Percentiles rank a stretch among this genome's conserved stretches.
Conservation (phyloP, 441 rosid species). For the Corymbia citriodora region DNA sequence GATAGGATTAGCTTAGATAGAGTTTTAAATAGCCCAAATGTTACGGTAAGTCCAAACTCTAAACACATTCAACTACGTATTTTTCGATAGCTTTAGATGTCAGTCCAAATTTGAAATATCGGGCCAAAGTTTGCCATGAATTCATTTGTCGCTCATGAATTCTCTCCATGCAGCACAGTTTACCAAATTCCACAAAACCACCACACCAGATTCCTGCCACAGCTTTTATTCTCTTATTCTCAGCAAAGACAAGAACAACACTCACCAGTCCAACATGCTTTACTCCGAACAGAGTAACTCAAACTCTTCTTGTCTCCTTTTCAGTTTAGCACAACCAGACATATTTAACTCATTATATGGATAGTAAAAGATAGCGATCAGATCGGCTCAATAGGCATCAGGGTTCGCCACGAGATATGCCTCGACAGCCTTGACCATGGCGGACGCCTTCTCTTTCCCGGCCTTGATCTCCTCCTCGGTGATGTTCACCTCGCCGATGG, state of each 20-base stretch:
- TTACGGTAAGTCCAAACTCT: not conserved
- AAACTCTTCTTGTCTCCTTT: not conserved
- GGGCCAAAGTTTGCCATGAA: rapidly evolving
- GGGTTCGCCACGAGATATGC: not conserved
- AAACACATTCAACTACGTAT: not conserved
- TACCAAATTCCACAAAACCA: not conserved
- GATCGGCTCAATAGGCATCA: not conserved
- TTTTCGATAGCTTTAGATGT: not conserved
- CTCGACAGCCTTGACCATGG: not conserved
- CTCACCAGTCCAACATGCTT: not conserved
- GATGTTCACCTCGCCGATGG: not conserved
- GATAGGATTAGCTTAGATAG: not conserved
- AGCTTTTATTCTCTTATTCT: not conserved
- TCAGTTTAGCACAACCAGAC: not conserved
- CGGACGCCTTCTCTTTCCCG: constrained; percentile 14
- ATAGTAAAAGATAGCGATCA: rapidly evolving
- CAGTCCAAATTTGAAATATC: not conserved
- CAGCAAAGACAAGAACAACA: not conserved
- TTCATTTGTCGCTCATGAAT: not conserved
- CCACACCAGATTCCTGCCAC: not conserved
- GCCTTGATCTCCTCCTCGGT: not conserved
- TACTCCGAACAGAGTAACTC: not conserved
- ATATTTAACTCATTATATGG: not conserved
- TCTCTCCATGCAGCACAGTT: not conserved
- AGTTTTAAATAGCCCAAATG: not conserved